These are phyloP conservation scores for Schizophyllum amplum DNA, from an alignment of 1,284 basidiomycete species.

Conservation along the genomic window DNA sequence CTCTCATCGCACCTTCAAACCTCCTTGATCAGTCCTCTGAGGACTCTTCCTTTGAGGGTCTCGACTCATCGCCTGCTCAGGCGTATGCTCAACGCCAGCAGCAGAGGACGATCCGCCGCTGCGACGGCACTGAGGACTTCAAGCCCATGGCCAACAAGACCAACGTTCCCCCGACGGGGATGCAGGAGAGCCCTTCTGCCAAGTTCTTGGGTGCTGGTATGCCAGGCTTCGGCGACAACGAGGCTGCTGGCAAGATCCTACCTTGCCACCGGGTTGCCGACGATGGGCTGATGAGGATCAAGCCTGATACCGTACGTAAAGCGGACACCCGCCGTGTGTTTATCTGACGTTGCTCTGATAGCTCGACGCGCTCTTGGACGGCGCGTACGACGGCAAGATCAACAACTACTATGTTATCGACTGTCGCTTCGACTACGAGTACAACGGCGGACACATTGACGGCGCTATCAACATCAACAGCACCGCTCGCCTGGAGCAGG, in stretches of 20 bases:
- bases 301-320: conserved; percentile 61
- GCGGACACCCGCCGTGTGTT: conserved; percentile 1
- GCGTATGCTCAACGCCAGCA: conserved; percentile 70
- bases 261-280: conserved; percentile 92
- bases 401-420: conserved; percentile 79
- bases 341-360: conserved; percentile 7
- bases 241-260: conserved; percentile 85
- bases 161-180: conserved; percentile 8
- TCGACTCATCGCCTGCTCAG: conserved; percentile 68
- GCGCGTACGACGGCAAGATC: conserved; percentile 59
- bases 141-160: conserved; percentile 52
- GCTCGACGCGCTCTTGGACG: conserved; percentile 72
- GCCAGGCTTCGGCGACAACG: conserved; percentile 87
- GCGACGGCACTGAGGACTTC: conserved; percentile 75
- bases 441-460: conserved; percentile 85
- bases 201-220: conserved; percentile 49
- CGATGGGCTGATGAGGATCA: conserved; percentile 93
- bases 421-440: conserved; percentile 98
- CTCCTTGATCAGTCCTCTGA: conserved; percentile 41
- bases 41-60: conserved; percentile 50
- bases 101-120: conserved; percentile 61
- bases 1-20: conserved; percentile 48
- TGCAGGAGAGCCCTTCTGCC: conserved; percentile 48
- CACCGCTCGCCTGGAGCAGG: conserved; percentile 72
- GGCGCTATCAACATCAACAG: conserved; percentile 92